Conservation (phyloP, 495 filamentous ascomycete genomes). For the Eremomyces bilateralis region DNA sequence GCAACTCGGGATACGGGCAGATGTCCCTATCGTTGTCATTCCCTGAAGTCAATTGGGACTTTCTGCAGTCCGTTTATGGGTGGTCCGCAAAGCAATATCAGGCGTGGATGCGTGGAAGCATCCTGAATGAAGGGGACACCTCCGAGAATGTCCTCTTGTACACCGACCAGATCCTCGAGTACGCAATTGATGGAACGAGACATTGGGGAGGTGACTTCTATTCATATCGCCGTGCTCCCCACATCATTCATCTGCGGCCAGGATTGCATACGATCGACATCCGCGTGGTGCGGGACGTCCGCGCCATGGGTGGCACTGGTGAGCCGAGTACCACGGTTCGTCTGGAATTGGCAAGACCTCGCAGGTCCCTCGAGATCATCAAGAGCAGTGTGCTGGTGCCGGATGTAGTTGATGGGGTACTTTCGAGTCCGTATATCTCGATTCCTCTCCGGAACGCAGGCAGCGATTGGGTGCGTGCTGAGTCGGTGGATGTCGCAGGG, state of each 20-base stretch:
- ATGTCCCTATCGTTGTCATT: constrained; percentile 24
- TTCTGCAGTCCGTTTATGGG: constrained; percentile 31
- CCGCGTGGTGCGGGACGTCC: constrained; percentile 30
- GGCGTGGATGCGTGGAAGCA: constrained; percentile 31
- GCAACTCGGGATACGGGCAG: too few species aligned
- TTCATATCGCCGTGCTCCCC: constrained; percentile 25
- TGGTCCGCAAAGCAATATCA: constrained; percentile 39
- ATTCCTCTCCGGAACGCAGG: constrained; percentile 27
- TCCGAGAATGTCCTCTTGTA: constrained; percentile 21
- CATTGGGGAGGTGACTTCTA: constrained; percentile 39
- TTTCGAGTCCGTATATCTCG: constrained; percentile 26
- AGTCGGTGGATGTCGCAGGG: constrained; percentile 12
- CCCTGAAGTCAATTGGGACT: constrained; percentile 27
- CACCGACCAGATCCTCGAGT: constrained; percentile 26
- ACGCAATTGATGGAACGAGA: constrained; percentile 26
- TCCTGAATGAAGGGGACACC: constrained; percentile 16
- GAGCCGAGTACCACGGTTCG: constrained; percentile 21
- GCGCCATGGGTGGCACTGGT: constrained; percentile 27
- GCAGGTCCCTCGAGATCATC: constrained; percentile 9
- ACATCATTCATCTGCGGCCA: constrained; percentile 26
- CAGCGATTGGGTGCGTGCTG: constrained; percentile 18
- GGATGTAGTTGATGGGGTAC: constrained; percentile 24
- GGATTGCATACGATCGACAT: constrained; percentile 30
- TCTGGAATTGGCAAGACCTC: constrained; percentile 13
- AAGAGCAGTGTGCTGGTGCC: constrained; percentile 22